Conservation (phyloP, 2,329 filamentous ascomycete species). For the Delphinella strobiligena region DNA sequence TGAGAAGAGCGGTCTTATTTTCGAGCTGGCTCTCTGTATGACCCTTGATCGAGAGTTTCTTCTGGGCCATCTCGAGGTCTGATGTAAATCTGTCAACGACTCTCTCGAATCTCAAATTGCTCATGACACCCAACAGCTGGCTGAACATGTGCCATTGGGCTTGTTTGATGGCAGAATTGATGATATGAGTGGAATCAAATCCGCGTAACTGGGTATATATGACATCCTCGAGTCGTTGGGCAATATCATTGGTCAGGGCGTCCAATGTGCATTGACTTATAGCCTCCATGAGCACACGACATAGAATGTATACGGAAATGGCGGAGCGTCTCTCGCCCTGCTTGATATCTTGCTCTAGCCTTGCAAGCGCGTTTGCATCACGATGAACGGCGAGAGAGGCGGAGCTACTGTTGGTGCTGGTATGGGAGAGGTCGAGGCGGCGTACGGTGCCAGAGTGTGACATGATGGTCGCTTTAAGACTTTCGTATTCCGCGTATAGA, state of each 20-base stretch:
- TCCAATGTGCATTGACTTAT: slow-evolving; percentile 78
- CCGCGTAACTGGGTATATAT: slow-evolving; percentile 93
- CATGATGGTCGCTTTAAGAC: neutral
- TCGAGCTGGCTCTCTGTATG: slow-evolving; percentile 58
- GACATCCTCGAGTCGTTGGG: slow-evolving; percentile 84
- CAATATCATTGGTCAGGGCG: slow-evolving; percentile 80
- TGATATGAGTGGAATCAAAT: slow-evolving; percentile 69
- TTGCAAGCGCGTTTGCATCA: slow-evolving; percentile 9
- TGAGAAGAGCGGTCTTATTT: slow-evolving; percentile 71
- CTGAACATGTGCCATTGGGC: slow-evolving; percentile 95
- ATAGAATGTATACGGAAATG: slow-evolving; percentile 91
- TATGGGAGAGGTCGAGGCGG: slow-evolving; percentile 8
- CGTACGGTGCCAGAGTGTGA: slow-evolving; percentile 7
- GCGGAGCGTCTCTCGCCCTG: slow-evolving; percentile 68
- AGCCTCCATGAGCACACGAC: slow-evolving; percentile 84
- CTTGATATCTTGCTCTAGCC: slow-evolving; percentile 18
- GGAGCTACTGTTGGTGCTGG: slow-evolving; percentile 9
- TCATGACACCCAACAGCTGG: slow-evolving; percentile 91
- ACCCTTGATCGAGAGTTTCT: slow-evolving; percentile 61
- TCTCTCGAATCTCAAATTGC: slow-evolving; percentile 75
- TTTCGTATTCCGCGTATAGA: slow-evolving; percentile 18
- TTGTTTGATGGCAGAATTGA: slow-evolving; percentile 68
- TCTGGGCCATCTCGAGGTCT: slow-evolving; percentile 68
- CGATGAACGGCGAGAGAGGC: slow-evolving; percentile 5
- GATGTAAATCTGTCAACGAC: slow-evolving; percentile 72